Evolutionary conservation across 345 rosid genomes (phyloP), one percentile per base, ranked within the genome.

Genomic region (Gossypium rotundifolium): DNA sequence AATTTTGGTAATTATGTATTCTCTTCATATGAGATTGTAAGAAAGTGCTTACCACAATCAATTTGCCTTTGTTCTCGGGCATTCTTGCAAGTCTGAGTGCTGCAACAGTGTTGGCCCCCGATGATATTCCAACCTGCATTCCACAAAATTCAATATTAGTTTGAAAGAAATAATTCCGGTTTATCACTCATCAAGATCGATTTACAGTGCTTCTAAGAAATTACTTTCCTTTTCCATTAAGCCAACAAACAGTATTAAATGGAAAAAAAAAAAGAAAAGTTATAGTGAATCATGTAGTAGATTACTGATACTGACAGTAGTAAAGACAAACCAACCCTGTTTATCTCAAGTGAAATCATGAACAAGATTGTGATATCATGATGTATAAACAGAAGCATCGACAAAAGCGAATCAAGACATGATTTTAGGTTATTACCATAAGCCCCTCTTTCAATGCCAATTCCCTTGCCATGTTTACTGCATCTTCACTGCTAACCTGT

Each of bases 61-160:
- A 91, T 82, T 92, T 95, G 77, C 99, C 99, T 85, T 78, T 86
- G 79, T 95, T 95, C 84, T 95, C 98, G 0, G 97, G 97, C 97
- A 87, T 86, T 54, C 82, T 83, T 7, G 98, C 98, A 9, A 95
- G 93, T 63, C 80, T 81, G 48, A 95, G 82, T 2, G 98, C 97
- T 14, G 99, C 99, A 38, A 95, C 91, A 0, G 99, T 92, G 72
- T 95, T 95, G 63, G 96, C 99, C 60, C 98, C 99, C 0, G 98
- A 95, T 33, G 99, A 92, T 79, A 95, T 95, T 60, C 99, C 99
- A 72, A 95, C 99, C 98, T 95, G 62, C 77, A 75, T 1, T 5
- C 48, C 63, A 18, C 9, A 54, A 70, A 38, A 55, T 7, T 22
- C 40, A 0, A 9, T 22, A 57, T 10, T 27, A 57, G 27, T 57